Evolutionary conservation across 306 rosid genomes (phyloP), one percentile per base, ranked within the genome.

Genomic region (Vicia sativa): DNA sequence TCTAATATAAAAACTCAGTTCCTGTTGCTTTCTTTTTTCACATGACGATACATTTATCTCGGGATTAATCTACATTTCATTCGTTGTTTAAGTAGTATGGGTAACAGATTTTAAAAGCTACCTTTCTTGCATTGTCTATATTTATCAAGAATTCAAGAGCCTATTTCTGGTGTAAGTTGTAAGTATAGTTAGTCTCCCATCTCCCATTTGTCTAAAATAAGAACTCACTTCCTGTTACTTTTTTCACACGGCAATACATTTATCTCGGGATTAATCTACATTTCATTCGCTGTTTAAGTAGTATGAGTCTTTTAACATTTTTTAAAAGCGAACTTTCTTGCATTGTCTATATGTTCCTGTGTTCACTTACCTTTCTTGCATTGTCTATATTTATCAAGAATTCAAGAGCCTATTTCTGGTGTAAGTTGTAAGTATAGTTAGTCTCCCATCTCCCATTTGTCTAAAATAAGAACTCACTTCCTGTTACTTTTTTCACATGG

Each of bases 141-240:
- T 34, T 34, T 34, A 7, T 42, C 19, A 62, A 62, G 21, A 62
- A 23, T 39, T 34, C 12, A 12, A 62, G 53, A 62, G 23, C 11
- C 25, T 21, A 8, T 61, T 61, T 61, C 49, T 39, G 49, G 68
- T 43, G 26, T 28, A 49, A 18, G 28, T 16, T 49, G 11, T 15
- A 43, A 43, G 55, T 38, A 43, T 38, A 43, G 69, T 39, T 64
- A 26, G 55, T 43, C 41, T 43, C 41, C 14, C 38, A 44, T 43
- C 25, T 43, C 41, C 14, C 53, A 26, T 44, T 44, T 45, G 26
- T 64, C 41, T 10, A 61, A 6, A 38, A 42, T 25, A 7, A 43
- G 55, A 44, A n/a, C 56, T 26, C 55, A n/a, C 55, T 63, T n/a
- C 39, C 9, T 64, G 41, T n/a, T n/a, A 28, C 67, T 52, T 64